Conservation (phyloP, 2,329 filamentous ascomycete species). For the Diaporthe australafricana region DNA sequence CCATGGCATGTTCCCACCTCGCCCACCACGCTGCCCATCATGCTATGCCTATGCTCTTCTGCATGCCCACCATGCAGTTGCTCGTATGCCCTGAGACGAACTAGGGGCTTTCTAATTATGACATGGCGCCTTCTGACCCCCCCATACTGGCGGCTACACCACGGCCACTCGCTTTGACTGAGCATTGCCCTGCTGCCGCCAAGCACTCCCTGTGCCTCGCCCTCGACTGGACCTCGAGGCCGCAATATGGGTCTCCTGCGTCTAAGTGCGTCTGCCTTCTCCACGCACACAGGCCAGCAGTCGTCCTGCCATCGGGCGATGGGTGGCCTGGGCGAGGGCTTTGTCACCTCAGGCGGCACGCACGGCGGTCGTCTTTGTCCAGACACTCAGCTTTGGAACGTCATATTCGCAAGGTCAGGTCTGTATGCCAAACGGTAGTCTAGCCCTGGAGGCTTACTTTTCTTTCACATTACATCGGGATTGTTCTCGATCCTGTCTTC, state of each 20-base stretch:
- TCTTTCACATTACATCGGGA: conserved; percentile 15
- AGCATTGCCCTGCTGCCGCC: conserved; percentile 34
- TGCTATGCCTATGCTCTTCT: too few relatives aligned
- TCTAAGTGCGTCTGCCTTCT: conserved; percentile 26
- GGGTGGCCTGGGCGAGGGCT: conserved; percentile 21
- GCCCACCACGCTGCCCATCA: conserved; percentile 5
- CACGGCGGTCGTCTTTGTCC: conserved; percentile 25
- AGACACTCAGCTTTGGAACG: conserved; percentile 13
- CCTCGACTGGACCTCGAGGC: conserved; percentile 25
- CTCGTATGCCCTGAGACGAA: conserved; percentile 25
- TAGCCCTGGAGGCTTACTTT: background rate
- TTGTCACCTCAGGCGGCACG: conserved; percentile 28
- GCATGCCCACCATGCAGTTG: background rate
- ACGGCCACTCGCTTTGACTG: conserved; percentile 37
- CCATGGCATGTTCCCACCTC: background rate
- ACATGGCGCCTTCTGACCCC: conserved; percentile 24
- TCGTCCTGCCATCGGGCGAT: conserved; percentile 15
- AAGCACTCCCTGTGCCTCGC: conserved; percentile 3
- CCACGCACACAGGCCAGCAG: conserved; percentile 25
- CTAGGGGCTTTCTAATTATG: conserved; percentile 23
- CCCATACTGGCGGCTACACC: conserved; percentile 29
- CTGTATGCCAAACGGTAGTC: background rate
- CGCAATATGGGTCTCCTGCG: conserved; percentile 20
- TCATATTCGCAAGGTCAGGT: conserved; percentile 28
- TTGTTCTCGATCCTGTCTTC: conserved; percentile 18